Base-by-base conservation (phyloP, 768 basidiomycete genomes). In the Rhizopogon vesiculosus region DNA sequence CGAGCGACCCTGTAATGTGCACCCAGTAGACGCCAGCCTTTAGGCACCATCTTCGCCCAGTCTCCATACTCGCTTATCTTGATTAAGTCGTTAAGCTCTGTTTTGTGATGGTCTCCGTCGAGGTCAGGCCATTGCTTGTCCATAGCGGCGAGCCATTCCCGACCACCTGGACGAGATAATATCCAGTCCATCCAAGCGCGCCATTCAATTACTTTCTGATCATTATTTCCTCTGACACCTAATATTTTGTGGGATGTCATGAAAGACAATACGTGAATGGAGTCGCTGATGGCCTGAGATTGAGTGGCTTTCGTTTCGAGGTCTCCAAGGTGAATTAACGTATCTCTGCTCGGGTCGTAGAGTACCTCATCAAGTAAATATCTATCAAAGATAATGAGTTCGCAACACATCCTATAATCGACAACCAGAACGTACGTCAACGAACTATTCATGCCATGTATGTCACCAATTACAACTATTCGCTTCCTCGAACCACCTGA, bases 151-250 rank as follows among this genome's bases (percentile, higher is more conserved):
- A 93, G 76, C 85, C 90, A 93, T 28, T 73, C 65, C 22, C 48
- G 64, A 1, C 76, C 78, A 7, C 63, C 70, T 0, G 75, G 69
- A 28, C 76, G 66, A 9, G 69, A 59, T 15, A 69, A 60, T 55
- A 95, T 83, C 91, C 92, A 96, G 15, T 87, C 76, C 50, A 90
- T 79, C 92, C 93, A 98, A 2, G 78, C 74, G 25, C 85, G 78
- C 95, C 95, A 97, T 72, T 96, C 90, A 44, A 98, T 79, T 45
- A 94, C 83, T 59, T 80, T 80, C 70, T 98, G 93, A 72, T 98
- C 95, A 65, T 98, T 92, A 68, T 98, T 98, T 0, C 96, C 95
- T 39, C 95, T 83, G 3, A 97, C 92, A 16, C 93, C 93, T 18
- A 79, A 79, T 41, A 92, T 76, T 51, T 82, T 80, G 62, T 86